phyloP scores from a whole-genome alignment of 768 basidiomycete genomes.

The Cyclocybe cylindracea region DNA sequence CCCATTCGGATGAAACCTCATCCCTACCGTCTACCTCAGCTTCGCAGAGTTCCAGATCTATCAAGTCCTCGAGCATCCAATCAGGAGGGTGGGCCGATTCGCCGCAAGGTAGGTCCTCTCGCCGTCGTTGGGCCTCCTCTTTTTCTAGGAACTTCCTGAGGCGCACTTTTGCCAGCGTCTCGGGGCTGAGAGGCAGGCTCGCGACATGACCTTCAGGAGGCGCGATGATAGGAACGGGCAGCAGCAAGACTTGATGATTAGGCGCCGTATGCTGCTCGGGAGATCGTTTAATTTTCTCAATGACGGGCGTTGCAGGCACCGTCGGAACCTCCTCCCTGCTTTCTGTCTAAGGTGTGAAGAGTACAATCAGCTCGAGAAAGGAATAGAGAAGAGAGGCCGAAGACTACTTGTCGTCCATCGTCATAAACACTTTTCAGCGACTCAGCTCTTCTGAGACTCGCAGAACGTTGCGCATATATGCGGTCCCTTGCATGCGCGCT shows the following conservation, averaged over 20 bases:
- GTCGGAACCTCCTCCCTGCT: conserved; percentile 7
- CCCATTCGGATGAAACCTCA: conserved; percentile 16
- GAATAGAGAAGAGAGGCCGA: not conserved
- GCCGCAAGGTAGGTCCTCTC: conserved; percentile 32
- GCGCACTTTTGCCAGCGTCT: conserved; percentile 45
- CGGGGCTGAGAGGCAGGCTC: conserved; percentile 32
- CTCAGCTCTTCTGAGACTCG: conserved; percentile 18
- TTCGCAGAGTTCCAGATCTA: conserved; percentile 8
- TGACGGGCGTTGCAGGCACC: conserved; percentile 11
- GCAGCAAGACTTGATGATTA: not conserved
- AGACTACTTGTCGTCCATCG: not conserved
- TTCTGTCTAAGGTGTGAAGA: too few species aligned
- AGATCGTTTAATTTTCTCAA: too few species aligned
- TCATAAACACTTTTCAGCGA: conserved; percentile 9
- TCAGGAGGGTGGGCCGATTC: conserved; percentile 3
- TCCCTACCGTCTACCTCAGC: conserved; percentile 1
- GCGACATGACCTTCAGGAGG: conserved; percentile 43
- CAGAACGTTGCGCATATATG: conserved; percentile 18
- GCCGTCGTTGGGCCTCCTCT: conserved; percentile 36
- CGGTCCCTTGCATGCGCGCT: conserved; percentile 5
- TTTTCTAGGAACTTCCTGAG: conserved; percentile 40
- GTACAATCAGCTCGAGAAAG: too few species aligned
- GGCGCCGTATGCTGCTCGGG: not conserved
- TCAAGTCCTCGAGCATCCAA: conserved; percentile 2
- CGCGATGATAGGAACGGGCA: conserved; percentile 52